Percentiles rank a stretch among this genome's conserved stretches.
These are phyloP conservation scores for Pilaira anomala DNA, from an alignment of 192 early-diverging fungal genomes.

Conservation along the genomic window DNA sequence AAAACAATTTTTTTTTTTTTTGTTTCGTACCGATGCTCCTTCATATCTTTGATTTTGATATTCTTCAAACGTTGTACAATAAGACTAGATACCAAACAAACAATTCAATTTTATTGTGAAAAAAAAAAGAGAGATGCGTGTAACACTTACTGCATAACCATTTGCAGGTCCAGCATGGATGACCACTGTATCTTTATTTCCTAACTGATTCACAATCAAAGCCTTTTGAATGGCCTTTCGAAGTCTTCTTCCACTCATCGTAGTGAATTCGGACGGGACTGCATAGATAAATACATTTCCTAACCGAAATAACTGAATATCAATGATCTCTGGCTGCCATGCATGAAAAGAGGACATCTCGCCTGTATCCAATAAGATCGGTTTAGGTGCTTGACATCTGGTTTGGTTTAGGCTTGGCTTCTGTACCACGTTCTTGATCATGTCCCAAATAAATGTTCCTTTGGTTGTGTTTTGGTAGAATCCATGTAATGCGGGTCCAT, in stretches of 20 bases:
- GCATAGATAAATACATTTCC: slow-evolving; percentile 49
- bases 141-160: slow-evolving; percentile 49
- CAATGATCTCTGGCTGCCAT: slow-evolving; percentile 51
- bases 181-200: slow-evolving; percentile 44
- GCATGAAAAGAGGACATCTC: slow-evolving; percentile 43
- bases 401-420: slow-evolving; percentile 34
- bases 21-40: slow-evolving; percentile 40
- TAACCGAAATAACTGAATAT: slow-evolving; percentile 46
- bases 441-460: slow-evolving; percentile 23
- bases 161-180: slow-evolving; percentile 53
- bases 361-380: slow-evolving; percentile 56
- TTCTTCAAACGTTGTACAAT: slow-evolving; percentile 57
- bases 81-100: slow-evolving; percentile 17
- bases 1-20: not conserved
- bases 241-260: slow-evolving; percentile 56
- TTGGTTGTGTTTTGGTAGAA: slow-evolving; percentile 33
- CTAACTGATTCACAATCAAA: slow-evolving; percentile 34
- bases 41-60: slow-evolving; percentile 63
- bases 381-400: slow-evolving; percentile 55
- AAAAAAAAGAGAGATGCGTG: not conserved
- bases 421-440: slow-evolving; percentile 9
- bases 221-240: slow-evolving; percentile 18
- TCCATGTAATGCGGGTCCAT: slow-evolving; percentile 42
- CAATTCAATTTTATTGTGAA: not conserved
- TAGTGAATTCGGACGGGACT: slow-evolving; percentile 58